These are phyloP conservation scores for Ustilago tritici DNA, from an alignment of 1,284 basidiomycete species.

Conservation along the genomic window DNA sequence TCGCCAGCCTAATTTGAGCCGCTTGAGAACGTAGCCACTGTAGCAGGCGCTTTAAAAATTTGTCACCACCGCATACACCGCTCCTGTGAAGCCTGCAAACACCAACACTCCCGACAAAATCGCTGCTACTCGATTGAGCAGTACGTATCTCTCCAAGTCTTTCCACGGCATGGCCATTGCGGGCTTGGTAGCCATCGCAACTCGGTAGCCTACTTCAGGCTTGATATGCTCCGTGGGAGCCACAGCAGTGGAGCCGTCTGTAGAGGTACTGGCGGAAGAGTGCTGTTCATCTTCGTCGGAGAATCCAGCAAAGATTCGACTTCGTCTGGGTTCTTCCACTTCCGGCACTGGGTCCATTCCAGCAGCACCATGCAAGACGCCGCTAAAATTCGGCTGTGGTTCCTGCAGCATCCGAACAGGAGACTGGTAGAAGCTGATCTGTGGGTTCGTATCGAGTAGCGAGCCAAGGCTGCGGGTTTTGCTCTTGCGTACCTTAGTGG, in stretches of 20 bases:
- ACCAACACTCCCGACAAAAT: slow-evolving; percentile 47
- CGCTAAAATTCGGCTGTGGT: slow-evolving; percentile 12
- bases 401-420: slow-evolving; percentile 43
- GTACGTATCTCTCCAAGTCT: slow-evolving; percentile 52
- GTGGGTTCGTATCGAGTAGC: slow-evolving; percentile 43
- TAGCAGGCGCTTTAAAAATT: slow-evolving; percentile 63
- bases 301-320: slow-evolving; percentile 20
- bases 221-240: background rate
- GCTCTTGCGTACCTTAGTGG: slow-evolving; percentile 32
- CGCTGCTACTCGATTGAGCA: slow-evolving; percentile 57
- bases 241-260: slow-evolving; percentile 11
- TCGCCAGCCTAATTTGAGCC: slow-evolving; percentile 2
- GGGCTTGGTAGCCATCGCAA: slow-evolving; percentile 15
- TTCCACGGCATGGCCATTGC: slow-evolving; percentile 21
- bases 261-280: background rate
- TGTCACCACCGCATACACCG: slow-evolving; percentile 50
- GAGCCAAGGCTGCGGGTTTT: slow-evolving; percentile 39
- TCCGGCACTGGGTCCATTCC: slow-evolving; percentile 27
- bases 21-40: slow-evolving; percentile 37
- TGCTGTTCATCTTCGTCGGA: slow-evolving; percentile 5
- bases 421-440: slow-evolving; percentile 52
- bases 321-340: slow-evolving; percentile 30
- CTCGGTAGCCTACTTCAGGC: slow-evolving; percentile 9
- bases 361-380: slow-evolving; percentile 5
- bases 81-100: slow-evolving; percentile 52